Evolutionary conservation across 1,284 basidiomycete genomes (phyloP).

Genomic region (Clitocybe nebularis): DNA sequence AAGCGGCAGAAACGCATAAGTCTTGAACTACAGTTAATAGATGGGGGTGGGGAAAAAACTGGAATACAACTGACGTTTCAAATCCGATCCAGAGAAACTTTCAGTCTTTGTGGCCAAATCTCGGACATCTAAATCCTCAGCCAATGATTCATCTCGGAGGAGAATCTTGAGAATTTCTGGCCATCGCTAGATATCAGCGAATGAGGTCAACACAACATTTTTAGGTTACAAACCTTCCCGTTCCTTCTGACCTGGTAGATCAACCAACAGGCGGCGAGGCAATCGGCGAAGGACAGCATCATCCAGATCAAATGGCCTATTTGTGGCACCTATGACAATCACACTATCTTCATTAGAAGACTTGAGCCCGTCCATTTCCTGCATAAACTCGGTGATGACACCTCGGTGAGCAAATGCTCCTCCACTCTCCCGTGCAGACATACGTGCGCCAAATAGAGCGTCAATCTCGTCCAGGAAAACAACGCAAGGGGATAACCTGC

Average conservation of each 20-base stretch:
- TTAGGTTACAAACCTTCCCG: conserved; percentile 54
- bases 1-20: conserved; percentile 83
- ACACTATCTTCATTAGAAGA: conserved; percentile 78
- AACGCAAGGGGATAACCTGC: conserved; percentile 86
- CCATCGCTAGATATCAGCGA: conserved; percentile 6
- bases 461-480: conserved; percentile 97
- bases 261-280: conserved; percentile 79
- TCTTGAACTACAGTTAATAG: conserved; percentile 41
- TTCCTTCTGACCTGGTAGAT: conserved; percentile 80
- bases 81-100: conserved; percentile 88
- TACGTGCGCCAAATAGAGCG: conserved; percentile 87
- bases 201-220: neutral
- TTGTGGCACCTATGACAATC: conserved; percentile 94
- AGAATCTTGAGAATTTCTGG: conserved; percentile 83
- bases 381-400: conserved; percentile 94
- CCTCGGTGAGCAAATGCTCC: conserved; percentile 82
- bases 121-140: conserved; percentile 61
- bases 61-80: conserved; percentile 69
- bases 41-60: conserved; percentile 5
- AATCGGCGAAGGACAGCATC: conserved; percentile 83
- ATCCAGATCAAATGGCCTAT: conserved; percentile 82
- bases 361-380: conserved; percentile 95
- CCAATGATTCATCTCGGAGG: conserved; percentile 73
- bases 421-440: conserved; percentile 76
- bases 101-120: conserved; percentile 73